Evolutionary conservation across 1,284 basidiomycete genomes (phyloP), one percentile per base, ranked within the genome.

Genomic region (Vanrija sp.): DNA sequence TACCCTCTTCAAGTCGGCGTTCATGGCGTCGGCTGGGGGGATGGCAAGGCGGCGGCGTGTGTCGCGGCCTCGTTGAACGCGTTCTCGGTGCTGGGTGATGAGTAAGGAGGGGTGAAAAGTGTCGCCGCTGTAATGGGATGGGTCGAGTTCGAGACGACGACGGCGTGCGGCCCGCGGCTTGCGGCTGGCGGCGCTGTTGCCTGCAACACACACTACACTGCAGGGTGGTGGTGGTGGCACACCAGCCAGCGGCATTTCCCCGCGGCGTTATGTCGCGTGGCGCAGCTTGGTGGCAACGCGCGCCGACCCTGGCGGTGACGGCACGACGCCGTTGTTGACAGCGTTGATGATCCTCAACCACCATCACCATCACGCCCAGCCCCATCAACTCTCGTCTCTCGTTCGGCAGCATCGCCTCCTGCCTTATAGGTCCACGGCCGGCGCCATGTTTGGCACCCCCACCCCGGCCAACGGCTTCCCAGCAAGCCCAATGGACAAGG

Each of bases 1-100:
- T 43, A 75, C 69, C 61, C 73, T 57, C 55, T 75, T 75, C 43
- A 74, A 67, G 63, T 75, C 73, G 43, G 69, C 71, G 63, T 71
- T 75, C 73, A 75, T 75, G 19, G 40, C 23, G n/a, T 28, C 28
- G 38, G 25, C 28, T 21, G 26, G 26, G 28, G 51, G 26, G 28
- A 34, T 38, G 23, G 46, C 38, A 15, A 42, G 29, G 25, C 34
- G 34, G 25, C 34, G 34, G 34, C 34, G 34, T 14, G 34, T 34
- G 34, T 34, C 14, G 34, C 34, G 3, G 34, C 34, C 34, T 34
- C 12, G 34, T 34, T 34, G 34, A 14, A 34, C 34, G 34, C 34
- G 34, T 34, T 34, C 34, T 34, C 14, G 34, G 29, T 21, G 43
- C 7, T 28, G 49, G 29, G 25, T 23, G 44, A 45, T 23, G 44